These are phyloP conservation scores for Auxenochlorella protothecoides DNA, from an alignment of 139 green algal species.

Conservation along the genomic window DNA sequence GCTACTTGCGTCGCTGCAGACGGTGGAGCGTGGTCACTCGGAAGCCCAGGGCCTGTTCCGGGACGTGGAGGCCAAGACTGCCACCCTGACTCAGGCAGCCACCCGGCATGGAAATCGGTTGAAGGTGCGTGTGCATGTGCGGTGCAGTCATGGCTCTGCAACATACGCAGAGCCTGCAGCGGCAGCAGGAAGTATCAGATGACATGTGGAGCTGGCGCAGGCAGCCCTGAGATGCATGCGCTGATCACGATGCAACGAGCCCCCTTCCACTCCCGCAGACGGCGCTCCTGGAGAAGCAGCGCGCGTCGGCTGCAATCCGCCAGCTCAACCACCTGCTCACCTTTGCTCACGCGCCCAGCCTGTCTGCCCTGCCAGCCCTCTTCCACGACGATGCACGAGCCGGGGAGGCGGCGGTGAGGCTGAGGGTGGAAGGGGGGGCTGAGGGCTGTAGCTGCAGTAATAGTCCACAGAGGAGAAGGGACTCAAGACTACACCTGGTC, in stretches of 20 bases:
- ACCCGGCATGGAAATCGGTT: conserved; percentile 40
- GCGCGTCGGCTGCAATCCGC: conserved; percentile 23
- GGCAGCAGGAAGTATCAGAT: no score
- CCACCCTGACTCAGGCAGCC: conserved; percentile 28
- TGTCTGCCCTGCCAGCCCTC: conserved; percentile 31
- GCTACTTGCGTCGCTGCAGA: conserved; percentile 15
- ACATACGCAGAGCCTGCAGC: no score
- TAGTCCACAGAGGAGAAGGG: background rate
- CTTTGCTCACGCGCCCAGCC: conserved; percentile 29
- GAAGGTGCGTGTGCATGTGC: conserved; percentile 12
- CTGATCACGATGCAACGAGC: no score
- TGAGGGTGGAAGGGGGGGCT: background rate
- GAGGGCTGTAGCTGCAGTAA: background rate
- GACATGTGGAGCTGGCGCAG: no score
- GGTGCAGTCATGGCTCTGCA: no score
- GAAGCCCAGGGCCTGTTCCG: conserved; percentile 25
- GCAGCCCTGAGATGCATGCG: no score
- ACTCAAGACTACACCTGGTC: no score
- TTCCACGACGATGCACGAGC: conserved; percentile 42
- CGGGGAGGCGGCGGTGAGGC: conserved; percentile 37
- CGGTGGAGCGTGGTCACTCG: conserved; percentile 23
- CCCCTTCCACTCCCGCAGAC: conserved; percentile 9
- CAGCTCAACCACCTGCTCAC: conserved; percentile 30
- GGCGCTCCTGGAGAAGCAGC: conserved; percentile 21
- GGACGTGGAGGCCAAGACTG: conserved; percentile 35